Evolutionary conservation across 306 rosid species (phyloP).

Genomic region (Vigna unguiculata): DNA sequence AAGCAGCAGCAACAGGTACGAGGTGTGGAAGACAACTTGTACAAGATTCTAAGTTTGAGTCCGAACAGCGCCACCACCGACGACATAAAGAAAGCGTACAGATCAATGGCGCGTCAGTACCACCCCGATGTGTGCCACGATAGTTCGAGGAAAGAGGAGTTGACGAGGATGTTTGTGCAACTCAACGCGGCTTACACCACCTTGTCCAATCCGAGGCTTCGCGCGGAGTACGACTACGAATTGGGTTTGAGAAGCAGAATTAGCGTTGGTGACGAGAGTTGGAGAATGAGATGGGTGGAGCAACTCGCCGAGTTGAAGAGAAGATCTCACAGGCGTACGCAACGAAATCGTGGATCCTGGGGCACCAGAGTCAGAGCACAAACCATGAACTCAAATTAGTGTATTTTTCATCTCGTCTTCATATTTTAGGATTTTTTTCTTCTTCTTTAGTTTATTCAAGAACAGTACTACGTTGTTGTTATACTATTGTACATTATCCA

Average conservation of each 20-base stretch:
- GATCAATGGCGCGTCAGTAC: constrained; percentile 62
- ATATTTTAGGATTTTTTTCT: too few relatives aligned
- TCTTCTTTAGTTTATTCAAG: too few relatives aligned
- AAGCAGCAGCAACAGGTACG: neutral
- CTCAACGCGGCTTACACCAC: constrained; percentile 68
- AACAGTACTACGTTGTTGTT: too few relatives aligned
- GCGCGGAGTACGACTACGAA: constrained; percentile 56
- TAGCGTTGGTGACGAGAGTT: too few relatives aligned
- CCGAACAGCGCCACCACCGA: constrained; percentile 47
- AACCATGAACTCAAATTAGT: too few relatives aligned
- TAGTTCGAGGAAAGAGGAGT: constrained; percentile 56
- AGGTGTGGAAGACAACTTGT: constrained; percentile 37
- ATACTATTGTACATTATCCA: too few relatives aligned
- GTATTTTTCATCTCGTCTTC: too few relatives aligned
- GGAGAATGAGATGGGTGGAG: too few relatives aligned
- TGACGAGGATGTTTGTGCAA: constrained; percentile 58
- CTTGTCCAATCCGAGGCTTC: constrained; percentile 57
- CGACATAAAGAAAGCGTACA: constrained; percentile 71
- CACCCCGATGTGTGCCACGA: constrained; percentile 70
- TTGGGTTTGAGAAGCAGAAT: constrained; percentile 40
- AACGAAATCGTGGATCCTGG: too few relatives aligned
- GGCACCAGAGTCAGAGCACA: too few relatives aligned
- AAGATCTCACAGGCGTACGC: too few relatives aligned
- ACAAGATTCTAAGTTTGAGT: constrained; percentile 57
- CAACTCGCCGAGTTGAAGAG: too few relatives aligned